Evolutionary conservation across 208 protist species (phyloP).

Genomic region (Eutreptiella sp.): DNA sequence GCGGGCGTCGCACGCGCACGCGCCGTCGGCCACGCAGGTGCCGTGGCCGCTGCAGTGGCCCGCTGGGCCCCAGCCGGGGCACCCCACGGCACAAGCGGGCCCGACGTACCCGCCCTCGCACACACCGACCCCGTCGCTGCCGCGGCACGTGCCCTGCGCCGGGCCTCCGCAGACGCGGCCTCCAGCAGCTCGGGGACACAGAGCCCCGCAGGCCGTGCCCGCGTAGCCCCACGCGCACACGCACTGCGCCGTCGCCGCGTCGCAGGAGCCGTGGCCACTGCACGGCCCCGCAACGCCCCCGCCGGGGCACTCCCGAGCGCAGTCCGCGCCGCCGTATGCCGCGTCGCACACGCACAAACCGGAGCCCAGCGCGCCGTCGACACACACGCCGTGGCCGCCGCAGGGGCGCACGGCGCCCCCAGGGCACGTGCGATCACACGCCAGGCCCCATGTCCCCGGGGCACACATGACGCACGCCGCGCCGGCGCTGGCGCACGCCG

Average conservation of each 20-base stretch:
- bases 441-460: too few relatives aligned
- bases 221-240: conserved; percentile 3
- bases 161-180: conserved; percentile 16
- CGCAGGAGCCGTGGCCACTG: not conserved
- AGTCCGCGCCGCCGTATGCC: not conserved
- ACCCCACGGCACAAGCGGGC: not conserved
- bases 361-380: not conserved
- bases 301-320: not conserved
- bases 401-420: not conserved
- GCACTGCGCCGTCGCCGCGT: conserved; percentile 8
- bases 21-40: not conserved
- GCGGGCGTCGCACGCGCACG: not conserved
- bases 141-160: not conserved
- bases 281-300: not conserved
- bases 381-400: conserved; percentile 11
- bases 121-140: not conserved
- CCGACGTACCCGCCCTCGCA: not conserved
- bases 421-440: conserved; percentile 9
- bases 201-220: not conserved
- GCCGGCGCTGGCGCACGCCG: conserved; percentile 13
- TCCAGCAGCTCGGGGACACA: not conserved
- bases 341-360: not conserved
- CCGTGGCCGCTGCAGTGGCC: not conserved
- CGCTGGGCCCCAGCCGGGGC: not conserved
- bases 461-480: too few relatives aligned